Evolutionary conservation across 306 rosid species (phyloP), one percentile per base, ranked within the genome.

Genomic region (Astragalus glycyphyllos): DNA sequence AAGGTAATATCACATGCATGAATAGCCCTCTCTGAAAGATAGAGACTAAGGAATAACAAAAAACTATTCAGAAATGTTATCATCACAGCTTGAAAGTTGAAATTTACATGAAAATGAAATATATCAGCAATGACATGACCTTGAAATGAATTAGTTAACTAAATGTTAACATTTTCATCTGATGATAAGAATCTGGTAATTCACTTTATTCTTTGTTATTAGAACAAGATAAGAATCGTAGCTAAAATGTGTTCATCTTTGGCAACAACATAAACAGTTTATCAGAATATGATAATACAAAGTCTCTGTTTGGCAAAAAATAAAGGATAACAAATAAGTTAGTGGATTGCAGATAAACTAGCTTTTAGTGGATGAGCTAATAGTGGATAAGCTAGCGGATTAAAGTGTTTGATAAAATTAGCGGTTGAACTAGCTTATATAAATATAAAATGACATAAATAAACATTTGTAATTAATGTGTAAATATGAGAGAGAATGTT

Each of bases 1-100:
- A 73, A 77, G 76, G 47, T 46, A 71, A 29, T 23, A 26, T 75
- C 76, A 77, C 65, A 62, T 72, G 71, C 82, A 73, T 73, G 70
- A 31, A 34, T 65, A 66, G 72, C 71, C 47, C 48, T 59, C 48
- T 65, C 51, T 16, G 56, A 71, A 68, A 61, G 14, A 23, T 35
- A 70, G 55, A 72, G 71, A 82, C 55, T 71, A 65, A 59, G 80
- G 53, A 67, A 23, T 58, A 57, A 48, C 48, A 65, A 40, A 59
- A 49, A 59, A 59, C 41, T 67, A 44, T 73, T 63, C 56, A 77
- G 17, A 53, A 58, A 40, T 66, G 63, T 40, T 46, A 53, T 44
- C 62, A 45, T 37, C 62, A 41, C 62, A 63, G 57, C 57, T 51
- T 65, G 46, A 38, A 56, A 58, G 55, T 72, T 65, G 16, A 78